A percentile compares a stretch with the other conserved stretches of the same genome.
Evolutionary conservation across 768 basidiomycete species (phyloP).

Genomic region (Lentinula detonsa): DNA sequence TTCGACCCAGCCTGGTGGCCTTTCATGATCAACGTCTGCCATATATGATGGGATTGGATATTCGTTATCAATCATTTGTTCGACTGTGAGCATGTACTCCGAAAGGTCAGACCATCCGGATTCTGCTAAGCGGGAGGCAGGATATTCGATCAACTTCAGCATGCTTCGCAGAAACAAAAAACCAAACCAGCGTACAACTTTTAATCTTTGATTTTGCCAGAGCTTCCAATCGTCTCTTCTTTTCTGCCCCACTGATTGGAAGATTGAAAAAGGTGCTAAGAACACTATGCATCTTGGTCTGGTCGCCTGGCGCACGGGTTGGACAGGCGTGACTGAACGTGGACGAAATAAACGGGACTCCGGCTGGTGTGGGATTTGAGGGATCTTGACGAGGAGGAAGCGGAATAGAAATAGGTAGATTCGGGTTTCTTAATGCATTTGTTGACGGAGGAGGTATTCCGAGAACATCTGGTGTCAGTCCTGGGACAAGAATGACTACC

Average conservation of each 20-base stretch:
- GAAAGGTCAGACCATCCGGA: conserved; percentile 43
- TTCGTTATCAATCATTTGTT: conserved; percentile 93
- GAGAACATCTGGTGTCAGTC: conserved; percentile 71
- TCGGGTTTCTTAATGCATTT: conserved; percentile 52
- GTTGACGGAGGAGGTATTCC: conserved; percentile 68
- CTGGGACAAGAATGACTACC: conserved; percentile 80
- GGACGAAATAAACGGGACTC: conserved; percentile 56
- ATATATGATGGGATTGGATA: conserved; percentile 88
- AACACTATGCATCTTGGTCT: conserved; percentile 78
- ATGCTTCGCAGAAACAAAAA: neutral
- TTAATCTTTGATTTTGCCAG: conserved; percentile 6
- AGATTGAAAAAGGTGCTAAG: conserved; percentile 77
- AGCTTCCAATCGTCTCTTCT: conserved; percentile 53
- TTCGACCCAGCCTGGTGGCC: conserved; percentile 74
- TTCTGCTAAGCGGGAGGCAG: neutral
- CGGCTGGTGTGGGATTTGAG: neutral
- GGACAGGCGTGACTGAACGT: conserved; percentile 93
- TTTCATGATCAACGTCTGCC: conserved; percentile 55
- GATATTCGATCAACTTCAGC: neutral
- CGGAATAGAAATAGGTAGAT: conserved; percentile 47
- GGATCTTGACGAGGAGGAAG: conserved; percentile 14
- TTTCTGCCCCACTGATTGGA: conserved; percentile 77
- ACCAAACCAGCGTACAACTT: conserved; percentile 26
- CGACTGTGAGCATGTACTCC: conserved; percentile 66
- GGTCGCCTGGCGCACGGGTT: conserved; percentile 88